These are phyloP conservation scores for Oryza officinalis DNA, from an alignment of 176 grass and related monocot species.

Conservation along the genomic window DNA sequence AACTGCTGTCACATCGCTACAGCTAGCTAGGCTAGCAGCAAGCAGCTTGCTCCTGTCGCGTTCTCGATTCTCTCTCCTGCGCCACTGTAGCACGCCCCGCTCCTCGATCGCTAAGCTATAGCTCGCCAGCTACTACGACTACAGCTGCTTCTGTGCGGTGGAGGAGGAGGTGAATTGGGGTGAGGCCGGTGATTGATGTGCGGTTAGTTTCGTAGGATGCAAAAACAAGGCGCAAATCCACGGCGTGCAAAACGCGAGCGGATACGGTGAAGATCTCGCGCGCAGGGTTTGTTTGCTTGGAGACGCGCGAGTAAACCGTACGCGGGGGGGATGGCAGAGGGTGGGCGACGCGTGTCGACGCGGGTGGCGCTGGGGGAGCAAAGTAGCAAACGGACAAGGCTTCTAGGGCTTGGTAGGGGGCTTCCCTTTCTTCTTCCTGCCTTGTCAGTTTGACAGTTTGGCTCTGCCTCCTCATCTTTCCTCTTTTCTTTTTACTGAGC, in stretches of 20 bases:
- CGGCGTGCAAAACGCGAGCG: neutral
- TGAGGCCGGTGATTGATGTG: neutral
- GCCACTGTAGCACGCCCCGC: neutral
- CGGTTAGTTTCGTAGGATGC: neutral
- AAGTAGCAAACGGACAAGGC: neutral
- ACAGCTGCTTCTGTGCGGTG: neutral
- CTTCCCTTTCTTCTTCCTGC: neutral
- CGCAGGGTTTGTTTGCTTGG: too few species aligned
- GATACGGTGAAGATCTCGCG: neutral
- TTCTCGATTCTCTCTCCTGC: neutral
- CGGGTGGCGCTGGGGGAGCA: slow-evolving; percentile 1
- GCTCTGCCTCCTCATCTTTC: neutral
- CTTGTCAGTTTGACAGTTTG: neutral
- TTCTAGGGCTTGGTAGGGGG: slow-evolving; percentile 38
- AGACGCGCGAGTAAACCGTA: too few species aligned
- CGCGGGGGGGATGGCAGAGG: slow-evolving; percentile 18
- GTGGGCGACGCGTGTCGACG: slow-evolving; percentile 42
- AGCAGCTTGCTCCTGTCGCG: neutral
- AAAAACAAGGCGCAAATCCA: neutral
- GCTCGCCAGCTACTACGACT: neutral
- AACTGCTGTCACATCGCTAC: neutral
- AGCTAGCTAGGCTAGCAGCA: neutral
- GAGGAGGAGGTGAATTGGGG: neutral
- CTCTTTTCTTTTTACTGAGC: neutral
- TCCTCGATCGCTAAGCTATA: neutral